Conservation (phyloP, 1,284 basidiomycete genomes). For the Chiua sp. region DNA sequence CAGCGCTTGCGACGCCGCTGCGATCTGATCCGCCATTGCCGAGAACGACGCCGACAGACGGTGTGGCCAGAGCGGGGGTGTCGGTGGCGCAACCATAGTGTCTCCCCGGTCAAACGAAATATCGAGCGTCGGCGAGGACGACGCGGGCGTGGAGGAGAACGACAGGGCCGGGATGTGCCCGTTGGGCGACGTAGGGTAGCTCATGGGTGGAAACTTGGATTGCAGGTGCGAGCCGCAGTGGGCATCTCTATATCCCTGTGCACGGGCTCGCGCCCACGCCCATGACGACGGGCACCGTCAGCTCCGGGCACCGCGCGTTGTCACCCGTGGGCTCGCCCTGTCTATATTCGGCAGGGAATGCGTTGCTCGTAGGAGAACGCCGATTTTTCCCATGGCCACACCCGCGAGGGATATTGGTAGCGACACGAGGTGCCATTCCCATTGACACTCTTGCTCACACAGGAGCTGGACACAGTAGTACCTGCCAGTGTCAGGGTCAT, state of each 20-base stretch:
- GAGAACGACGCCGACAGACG: slow-evolving; percentile 44
- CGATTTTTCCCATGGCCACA: not conserved
- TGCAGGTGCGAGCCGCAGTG: not conserved
- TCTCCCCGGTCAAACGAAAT: slow-evolving; percentile 14
- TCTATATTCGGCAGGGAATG: not conserved
- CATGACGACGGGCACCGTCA: not conserved
- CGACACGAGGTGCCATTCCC: not conserved
- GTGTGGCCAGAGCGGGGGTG: slow-evolving; percentile 34
- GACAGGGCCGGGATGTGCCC: not conserved
- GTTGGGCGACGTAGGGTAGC: not conserved
- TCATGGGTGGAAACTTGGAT: not conserved
- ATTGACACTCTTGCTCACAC: not conserved
- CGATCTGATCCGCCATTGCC: slow-evolving; percentile 46
- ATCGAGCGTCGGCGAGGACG: slow-evolving; percentile 26
- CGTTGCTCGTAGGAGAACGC: no score
- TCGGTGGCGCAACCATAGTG: not conserved
- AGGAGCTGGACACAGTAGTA: not conserved
- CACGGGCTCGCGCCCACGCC: not conserved
- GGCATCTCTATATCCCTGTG: not conserved
- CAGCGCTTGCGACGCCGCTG: slow-evolving; percentile 45
- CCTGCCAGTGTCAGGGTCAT: not conserved
- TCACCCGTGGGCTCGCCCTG: not conserved
- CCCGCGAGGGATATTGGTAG: not conserved
- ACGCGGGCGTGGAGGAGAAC: slow-evolving; percentile 13
- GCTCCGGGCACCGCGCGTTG: not conserved